A percentile compares a stretch with the other conserved stretches of the same genome.
phyloP scores from a whole-genome alignment of 139 green algal species.

The Micromonas commoda region DNA sequence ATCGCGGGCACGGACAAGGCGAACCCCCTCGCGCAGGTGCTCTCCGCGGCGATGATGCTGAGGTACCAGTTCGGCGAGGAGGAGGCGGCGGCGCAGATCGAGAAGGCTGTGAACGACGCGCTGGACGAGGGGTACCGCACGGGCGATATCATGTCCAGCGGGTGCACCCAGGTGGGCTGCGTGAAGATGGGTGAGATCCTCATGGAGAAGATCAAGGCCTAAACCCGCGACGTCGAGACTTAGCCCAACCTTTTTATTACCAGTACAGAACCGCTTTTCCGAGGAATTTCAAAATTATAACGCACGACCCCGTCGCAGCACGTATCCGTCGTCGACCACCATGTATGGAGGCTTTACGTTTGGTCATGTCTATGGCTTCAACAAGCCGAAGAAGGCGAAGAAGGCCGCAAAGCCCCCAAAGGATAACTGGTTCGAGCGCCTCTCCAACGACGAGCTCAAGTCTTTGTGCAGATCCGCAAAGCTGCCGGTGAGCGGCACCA shows the following conservation, averaged over 20 bases:
- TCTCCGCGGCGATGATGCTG: constrained; percentile 98
- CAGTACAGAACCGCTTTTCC: not conserved
- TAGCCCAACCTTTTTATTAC: too few relatives aligned
- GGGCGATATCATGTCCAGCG: constrained; percentile 78
- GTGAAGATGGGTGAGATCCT: constrained; percentile 68
- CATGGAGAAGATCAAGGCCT: constrained; percentile 41
- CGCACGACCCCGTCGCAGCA: not conserved
- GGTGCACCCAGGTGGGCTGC: constrained; percentile 69
- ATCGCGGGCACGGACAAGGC: constrained; percentile 80
- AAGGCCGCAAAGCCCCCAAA: too few relatives aligned
- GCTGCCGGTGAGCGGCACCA: too few relatives aligned
- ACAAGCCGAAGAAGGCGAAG: too few relatives aligned
- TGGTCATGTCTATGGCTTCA: not conserved
- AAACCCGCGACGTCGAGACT: too few relatives aligned
- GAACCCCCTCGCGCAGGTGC: constrained; percentile 56
- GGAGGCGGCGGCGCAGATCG: constrained; percentile 67
- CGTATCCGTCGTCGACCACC: not conserved
- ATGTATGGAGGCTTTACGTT: not conserved
- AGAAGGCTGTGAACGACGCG: constrained; percentile 69
- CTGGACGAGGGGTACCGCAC: constrained; percentile 85
- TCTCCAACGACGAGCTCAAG: too few relatives aligned
- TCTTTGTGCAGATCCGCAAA: too few relatives aligned
- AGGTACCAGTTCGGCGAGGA: constrained; percentile 86
- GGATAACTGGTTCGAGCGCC: too few relatives aligned
- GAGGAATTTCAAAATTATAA: not conserved